Base-by-base conservation (phyloP, 129 eudicot species). In the Escallonia herrerae region DNA sequence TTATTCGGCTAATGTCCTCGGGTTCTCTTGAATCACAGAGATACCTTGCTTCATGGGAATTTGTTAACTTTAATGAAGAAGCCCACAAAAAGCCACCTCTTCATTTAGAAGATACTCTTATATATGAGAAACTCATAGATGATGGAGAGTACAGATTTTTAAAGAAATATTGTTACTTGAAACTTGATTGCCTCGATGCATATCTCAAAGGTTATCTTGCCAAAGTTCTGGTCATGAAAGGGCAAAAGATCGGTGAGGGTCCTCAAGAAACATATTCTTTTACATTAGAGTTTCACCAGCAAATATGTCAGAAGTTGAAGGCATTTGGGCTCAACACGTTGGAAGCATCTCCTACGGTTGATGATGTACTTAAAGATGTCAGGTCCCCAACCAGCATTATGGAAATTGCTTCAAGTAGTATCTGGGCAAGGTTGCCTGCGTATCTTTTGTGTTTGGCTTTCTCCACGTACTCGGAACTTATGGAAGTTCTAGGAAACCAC, bases 11-110 rank as follows among this genome's bases (percentile, higher is more conserved):
- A 37, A 80, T 79, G 52, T 85, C 91, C n/a, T 72, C 83, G 0
- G 97, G 97, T 57, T 83, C 81, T 73, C 76, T 91, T 58, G 91
- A 81, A 71, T 72, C 67, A 15, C 90, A 81, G 69, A 67, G 76
- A 52, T 91, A 87, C 73, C 48, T 5, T 49, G 96, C 95, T 45
- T 85, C 72, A 4, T 80, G 79, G 83, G 83, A 82, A 44, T 58
- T 60, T 53, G 72, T 60, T 15, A 69, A 77, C 42, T 53, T 14
- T 40, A 76, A 74, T 12, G 80, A 69, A 71, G 61, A 43, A 43
- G 47, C 74, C 39, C 95, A 87, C 63, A 33, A 60, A 3, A 74
- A 78, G 33, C 62, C 67, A 4, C 8, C 69, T 56, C 47, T 69
- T 43, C 50, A 55, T 70, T 60, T 53, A 14, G 79, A 79, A 67